Conservation (phyloP, 1,284 basidiomycete genomes). For the Puccinia coronata region DNA sequence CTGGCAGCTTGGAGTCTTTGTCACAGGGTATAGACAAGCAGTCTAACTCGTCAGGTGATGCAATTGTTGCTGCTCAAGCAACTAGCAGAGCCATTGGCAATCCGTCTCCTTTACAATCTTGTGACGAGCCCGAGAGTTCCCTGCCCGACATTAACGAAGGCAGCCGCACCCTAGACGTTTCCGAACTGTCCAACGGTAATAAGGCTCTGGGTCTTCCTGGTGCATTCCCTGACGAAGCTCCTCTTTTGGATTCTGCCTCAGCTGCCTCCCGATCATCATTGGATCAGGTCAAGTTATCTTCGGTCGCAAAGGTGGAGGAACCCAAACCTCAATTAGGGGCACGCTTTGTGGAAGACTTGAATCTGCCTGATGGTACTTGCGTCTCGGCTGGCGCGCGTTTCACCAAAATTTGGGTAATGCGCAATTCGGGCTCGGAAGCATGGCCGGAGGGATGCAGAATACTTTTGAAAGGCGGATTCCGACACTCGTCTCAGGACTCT, state of each 20-base stretch:
- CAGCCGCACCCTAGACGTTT: background rate
- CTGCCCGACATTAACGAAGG: background rate
- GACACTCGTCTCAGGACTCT: slow-evolving; percentile 60
- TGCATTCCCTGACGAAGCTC: slow-evolving; percentile 18
- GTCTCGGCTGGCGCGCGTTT: slow-evolving; percentile 81
- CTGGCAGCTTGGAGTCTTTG: background rate
- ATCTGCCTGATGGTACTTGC: slow-evolving; percentile 72
- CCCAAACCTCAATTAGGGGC: slow-evolving; percentile 58
- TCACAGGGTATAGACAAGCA: background rate
- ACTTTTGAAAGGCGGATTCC: slow-evolving; percentile 69
- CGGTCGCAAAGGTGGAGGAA: background rate
- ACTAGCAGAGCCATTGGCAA: background rate
- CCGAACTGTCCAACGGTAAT: background rate
- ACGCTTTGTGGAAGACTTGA: slow-evolving; percentile 68
- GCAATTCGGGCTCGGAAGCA: slow-evolving; percentile 66
- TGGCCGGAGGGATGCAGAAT: slow-evolving; percentile 72
- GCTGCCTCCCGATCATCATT: background rate
- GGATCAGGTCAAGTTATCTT: background rate
- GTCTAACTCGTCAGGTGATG: background rate
- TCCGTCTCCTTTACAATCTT: background rate
- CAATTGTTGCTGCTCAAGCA: background rate
- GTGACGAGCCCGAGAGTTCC: background rate
- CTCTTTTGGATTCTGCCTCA: background rate
- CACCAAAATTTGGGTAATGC: slow-evolving; percentile 74
- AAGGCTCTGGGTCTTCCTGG: slow-evolving; percentile 1